These are phyloP conservation scores for Corinectria fuckeliana DNA, from an alignment of 2,329 filamentous ascomycete species.

Conservation along the genomic window DNA sequence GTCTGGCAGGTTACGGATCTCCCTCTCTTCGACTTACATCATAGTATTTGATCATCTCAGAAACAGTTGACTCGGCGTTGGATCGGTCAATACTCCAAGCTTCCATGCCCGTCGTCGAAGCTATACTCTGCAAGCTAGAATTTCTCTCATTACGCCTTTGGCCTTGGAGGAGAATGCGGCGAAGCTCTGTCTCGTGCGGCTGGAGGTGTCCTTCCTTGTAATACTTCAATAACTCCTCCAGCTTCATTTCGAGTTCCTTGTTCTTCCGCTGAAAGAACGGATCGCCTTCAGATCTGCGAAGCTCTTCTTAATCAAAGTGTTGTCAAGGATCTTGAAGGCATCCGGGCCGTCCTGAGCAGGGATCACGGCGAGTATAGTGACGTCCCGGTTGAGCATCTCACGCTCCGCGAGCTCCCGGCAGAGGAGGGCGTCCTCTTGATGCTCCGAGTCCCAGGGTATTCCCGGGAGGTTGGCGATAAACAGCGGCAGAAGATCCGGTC, in stretches of 20 bases:
- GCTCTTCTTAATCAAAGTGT: conserved; percentile 1
- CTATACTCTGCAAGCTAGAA: too few species aligned
- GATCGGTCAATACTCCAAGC: neutral
- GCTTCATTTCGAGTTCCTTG: neutral
- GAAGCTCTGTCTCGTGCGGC: neutral
- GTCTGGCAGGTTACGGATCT: too few species aligned
- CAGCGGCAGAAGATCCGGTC: neutral
- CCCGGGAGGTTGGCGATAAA: conserved; percentile 6
- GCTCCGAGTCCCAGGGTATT: neutral
- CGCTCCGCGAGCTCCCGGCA: conserved; percentile 2
- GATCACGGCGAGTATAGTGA: conserved; percentile 8
- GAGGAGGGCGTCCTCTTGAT: neutral
- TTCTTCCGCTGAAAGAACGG: conserved; percentile 1
- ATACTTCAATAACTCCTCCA: neutral
- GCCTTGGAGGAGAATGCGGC: neutral
- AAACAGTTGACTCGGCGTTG: neutral
- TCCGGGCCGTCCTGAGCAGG: neutral
- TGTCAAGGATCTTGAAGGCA: neutral
- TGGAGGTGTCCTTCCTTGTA: neutral
- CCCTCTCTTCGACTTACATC: neutral
- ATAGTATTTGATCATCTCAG: conserved; percentile 4
- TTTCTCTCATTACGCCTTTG: neutral
- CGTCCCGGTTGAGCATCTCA: conserved; percentile 7
- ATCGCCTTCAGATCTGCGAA: conserved; percentile 2
- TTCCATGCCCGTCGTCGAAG: neutral